Evolutionary conservation across 2,329 filamentous ascomycete genomes (phyloP).

Genomic region (Penicillium olsonii): DNA sequence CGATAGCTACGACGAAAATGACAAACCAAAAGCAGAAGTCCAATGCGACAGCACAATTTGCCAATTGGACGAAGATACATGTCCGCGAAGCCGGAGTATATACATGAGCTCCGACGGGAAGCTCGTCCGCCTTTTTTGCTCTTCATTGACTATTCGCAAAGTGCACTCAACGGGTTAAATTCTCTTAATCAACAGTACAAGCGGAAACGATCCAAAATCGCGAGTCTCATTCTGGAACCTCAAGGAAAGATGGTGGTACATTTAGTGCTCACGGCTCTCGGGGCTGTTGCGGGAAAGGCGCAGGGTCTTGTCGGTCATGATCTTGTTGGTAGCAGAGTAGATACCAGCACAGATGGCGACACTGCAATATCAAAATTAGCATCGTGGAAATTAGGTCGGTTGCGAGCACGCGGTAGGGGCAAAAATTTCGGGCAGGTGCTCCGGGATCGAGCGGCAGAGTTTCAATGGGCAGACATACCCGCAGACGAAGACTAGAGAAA

Average conservation of each 20-base stretch:
- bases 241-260: conserved; percentile 37
- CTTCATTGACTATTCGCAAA: conserved; percentile 18
- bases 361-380: conserved; percentile 40
- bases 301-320: conserved; percentile 87
- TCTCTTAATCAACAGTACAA: conserved; percentile 34
- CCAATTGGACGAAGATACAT: conserved; percentile 27
- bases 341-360: conserved; percentile 72
- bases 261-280: conserved; percentile 42
- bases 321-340: conserved; percentile 82
- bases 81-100: conserved; percentile 37
- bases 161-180: conserved; percentile 26
- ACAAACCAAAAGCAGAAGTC: conserved; percentile 21
- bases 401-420: conserved; percentile 14
- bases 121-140: conserved; percentile 22
- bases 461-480: conserved; percentile 58
- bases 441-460: conserved; percentile 12
- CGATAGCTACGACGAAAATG: conserved; percentile 25
- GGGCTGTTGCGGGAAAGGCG: conserved; percentile 74
- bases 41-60: conserved; percentile 28
- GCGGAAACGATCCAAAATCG: conserved; percentile 21
- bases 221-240: conserved; percentile 31
- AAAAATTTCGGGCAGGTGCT: conserved; percentile 16
- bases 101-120: conserved; percentile 36
- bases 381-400: conserved; percentile 1
- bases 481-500: conserved; percentile 73